Evolutionary conservation across 306 rosid species (phyloP).

Genomic region (Fragaria iinumae): DNA sequence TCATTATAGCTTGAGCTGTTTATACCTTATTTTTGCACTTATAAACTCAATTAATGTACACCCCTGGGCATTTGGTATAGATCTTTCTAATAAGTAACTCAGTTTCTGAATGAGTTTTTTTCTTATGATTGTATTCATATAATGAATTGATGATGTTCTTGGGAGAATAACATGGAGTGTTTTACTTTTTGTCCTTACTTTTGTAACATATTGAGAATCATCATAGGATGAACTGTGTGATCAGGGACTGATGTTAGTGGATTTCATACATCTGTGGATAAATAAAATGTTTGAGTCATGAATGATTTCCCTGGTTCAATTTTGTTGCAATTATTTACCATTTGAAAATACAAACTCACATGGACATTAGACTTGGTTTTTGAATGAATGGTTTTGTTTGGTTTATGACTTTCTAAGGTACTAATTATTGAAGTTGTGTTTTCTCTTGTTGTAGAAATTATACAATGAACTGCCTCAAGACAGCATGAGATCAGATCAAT

Average conservation of each 20-base stretch:
- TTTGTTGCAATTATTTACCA: neutral
- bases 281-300: neutral
- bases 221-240: neutral
- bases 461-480: constrained; percentile 40
- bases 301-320: neutral
- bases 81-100: neutral
- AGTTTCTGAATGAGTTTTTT: neutral
- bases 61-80: neutral
- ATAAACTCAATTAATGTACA: neutral
- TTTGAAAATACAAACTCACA: neutral
- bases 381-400: neutral
- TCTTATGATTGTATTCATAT: neutral
- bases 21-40: neutral
- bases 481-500: constrained; percentile 32
- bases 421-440: constrained; percentile 13
- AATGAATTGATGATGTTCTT: neutral
- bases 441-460: constrained; percentile 46
- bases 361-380: neutral
- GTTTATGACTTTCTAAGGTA: constrained; percentile 2
- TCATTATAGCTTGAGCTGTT: neutral
- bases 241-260: neutral
- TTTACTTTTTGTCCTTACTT: neutral
- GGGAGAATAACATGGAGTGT: neutral
- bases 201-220: constrained; percentile 4
- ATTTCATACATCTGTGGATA: neutral